Base-by-base conservation (phyloP, 2,329 filamentous ascomycete genomes). In the Cytospora piceicola region DNA sequence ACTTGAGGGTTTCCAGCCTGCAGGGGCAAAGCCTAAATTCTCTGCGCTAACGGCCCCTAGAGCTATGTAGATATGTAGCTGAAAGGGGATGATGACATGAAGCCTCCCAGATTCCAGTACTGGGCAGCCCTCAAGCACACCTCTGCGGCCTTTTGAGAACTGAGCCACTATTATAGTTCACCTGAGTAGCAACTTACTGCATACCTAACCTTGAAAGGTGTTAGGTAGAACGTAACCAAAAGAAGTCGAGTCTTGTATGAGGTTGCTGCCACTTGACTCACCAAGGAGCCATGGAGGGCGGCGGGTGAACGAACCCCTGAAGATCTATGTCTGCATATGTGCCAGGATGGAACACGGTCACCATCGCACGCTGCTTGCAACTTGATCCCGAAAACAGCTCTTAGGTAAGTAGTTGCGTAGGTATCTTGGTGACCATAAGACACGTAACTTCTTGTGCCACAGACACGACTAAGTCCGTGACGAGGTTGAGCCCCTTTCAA, bases 41-140 rank as follows among this genome's bases (percentile, higher is more conserved):
- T 46, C 61, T 53, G 54, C 61, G 53, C 61, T 63, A 63, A 63
- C 42, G 61, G 53, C 42, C 61, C 39, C 46, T 24, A 24, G 14
- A 24, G 1, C 46, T 49, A 22, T 12, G 11, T 49, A 24, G 2
- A 49, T n/a, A 9, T 46, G 17, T 22, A 46, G 42, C 42, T 46
- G 2, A n/a, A 46, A 46, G 14, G 34, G n/a, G 22, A 49, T 20
- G 22, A 49, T 20, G 46, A 49, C n/a, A 20, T 49, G 46, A 49
- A 22, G n/a, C 9, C 24, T n/a, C n/a, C n/a, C 20, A 49, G n/a
- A n/a, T n/a, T 49, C n/a, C 9, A 49, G n/a, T 20, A 39, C 4
- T 15, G n/a, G n/a, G n/a, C 12, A 39, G 11, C 24, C 24, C 9
- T 24, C n/a, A 24, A 49, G n/a, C 46, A 49, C n/a, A 3, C n/a